Base-by-base conservation (phyloP, 2,329 filamentous ascomycete species). In the Cladophialophora psammophila region DNA sequence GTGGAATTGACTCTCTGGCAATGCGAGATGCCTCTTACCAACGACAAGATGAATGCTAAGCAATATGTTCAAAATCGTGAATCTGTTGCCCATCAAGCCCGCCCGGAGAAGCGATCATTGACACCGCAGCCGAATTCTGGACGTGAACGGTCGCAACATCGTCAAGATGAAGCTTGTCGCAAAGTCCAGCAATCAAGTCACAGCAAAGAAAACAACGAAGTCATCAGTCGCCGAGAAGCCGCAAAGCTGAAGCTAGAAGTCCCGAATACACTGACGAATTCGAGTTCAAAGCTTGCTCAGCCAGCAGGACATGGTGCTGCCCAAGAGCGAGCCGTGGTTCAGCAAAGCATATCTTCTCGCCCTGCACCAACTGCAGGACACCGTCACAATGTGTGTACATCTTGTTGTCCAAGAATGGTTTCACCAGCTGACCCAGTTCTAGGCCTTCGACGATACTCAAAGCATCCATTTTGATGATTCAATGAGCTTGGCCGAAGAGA, bases 401-500 rank as follows among this genome's bases (percentile, higher is more conserved):
- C 20, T 18, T 42, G 9, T 26, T 54, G 12, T 20, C 6, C 34
- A 8, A 32, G 13, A 8, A 40, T 10, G 45, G 20, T 4, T 2
- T 40, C 31, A 40, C 15, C 26, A n/a, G 53, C 59, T 61, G 38
- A 61, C 48, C 10, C 18, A 38, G 8, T 32, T 59, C 15, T 62
- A 60, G 57, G 65, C 64, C 5, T 72, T 72, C 52, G 70, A 72
- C 42, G 67, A 72, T 54, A 72, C 71, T 6, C 48, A 64, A 56
- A 72, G 69, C 58, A 62, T 72, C 32, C 61, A 68, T 40, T 60
- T 71, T 45, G 71, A 72, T 20, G 67, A 71, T 45, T 69, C 65
- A 10, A 66, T 53, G 34, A 67, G 65, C 48, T 42, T 68, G 34
- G 58, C 45, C 52, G 64, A 70, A 32, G 58, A 64, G 7, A 54